A percentile compares a stretch with the other conserved stretches of the same genome.
These are phyloP conservation scores for Colletotrichum theobromicola DNA, from an alignment of 2,329 filamentous ascomycete species.

Conservation along the genomic window DNA sequence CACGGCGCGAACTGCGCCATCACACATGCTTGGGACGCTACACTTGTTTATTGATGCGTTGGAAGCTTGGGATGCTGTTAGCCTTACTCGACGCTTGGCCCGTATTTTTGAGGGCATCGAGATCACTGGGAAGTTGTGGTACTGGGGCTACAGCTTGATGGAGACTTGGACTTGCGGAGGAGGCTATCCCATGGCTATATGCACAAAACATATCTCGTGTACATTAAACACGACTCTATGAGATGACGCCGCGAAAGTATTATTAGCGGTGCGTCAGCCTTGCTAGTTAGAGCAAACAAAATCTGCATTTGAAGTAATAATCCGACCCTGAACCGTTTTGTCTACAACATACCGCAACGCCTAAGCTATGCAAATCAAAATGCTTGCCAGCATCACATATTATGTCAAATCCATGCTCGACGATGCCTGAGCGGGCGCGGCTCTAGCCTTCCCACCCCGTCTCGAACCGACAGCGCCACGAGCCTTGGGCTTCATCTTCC, in stretches of 20 bases:
- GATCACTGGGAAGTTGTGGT: constrained; percentile 4
- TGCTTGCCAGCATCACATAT: background rate
- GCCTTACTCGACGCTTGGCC: constrained; percentile 1
- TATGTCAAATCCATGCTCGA: constrained; percentile 21
- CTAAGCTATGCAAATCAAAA: constrained; percentile 19
- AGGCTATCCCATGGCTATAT: constrained; percentile 9
- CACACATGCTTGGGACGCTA: background rate
- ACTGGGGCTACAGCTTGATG: constrained; percentile 14
- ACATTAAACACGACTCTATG: constrained; percentile 11
- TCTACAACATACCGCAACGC: constrained; percentile 12
- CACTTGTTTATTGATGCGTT: constrained; percentile 2
- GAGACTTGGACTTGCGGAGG: background rate
- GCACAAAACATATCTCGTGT: constrained; percentile 21
- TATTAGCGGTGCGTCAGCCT: constrained; percentile 11
- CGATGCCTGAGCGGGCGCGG: constrained; percentile 25
- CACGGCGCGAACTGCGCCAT: background rate
- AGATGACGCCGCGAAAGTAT: background rate
- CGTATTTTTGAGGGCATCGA: constrained; percentile 14
- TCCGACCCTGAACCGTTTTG: background rate
- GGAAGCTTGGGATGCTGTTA: background rate
- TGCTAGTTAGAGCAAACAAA: constrained; percentile 15
- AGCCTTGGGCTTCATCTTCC: constrained; percentile 27
- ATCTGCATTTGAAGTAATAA: constrained; percentile 19
- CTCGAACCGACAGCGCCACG: constrained; percentile 24
- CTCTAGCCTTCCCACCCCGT: constrained; percentile 31